phyloP scores from a whole-genome alignment of 2,329 filamentous ascomycete genomes.

The Diaporthe batatas region DNA sequence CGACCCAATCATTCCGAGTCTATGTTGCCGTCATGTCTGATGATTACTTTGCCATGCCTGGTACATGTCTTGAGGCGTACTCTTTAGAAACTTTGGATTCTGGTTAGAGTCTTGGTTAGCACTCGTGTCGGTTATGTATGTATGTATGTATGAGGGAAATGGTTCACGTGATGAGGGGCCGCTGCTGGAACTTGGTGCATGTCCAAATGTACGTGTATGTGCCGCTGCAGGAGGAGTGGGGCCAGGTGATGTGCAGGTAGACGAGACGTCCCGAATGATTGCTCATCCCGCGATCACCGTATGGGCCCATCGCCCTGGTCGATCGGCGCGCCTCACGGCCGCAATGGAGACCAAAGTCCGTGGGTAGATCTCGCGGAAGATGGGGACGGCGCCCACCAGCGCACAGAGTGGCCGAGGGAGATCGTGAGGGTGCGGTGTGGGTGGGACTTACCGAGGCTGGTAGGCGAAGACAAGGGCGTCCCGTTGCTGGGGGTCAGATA shows the following conservation, averaged over 20 bases:
- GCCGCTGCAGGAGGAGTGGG: constrained; percentile 19
- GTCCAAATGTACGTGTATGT: background rate
- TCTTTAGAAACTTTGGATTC: constrained; percentile 31
- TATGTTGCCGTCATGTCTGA: background rate
- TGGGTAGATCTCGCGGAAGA: constrained; percentile 12
- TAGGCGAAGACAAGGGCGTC: constrained; percentile 41
- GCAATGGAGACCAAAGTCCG: constrained; percentile 21
- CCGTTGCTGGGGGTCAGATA: constrained; percentile 31
- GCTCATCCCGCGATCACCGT: constrained; percentile 4
- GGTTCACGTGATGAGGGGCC: constrained; percentile 7
- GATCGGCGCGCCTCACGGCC: constrained; percentile 3
- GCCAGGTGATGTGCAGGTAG: background rate
- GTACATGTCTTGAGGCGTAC: constrained; percentile 30
- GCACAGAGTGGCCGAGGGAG: background rate
- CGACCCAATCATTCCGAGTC: background rate
- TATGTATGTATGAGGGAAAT: no score
- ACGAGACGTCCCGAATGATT: background rate
- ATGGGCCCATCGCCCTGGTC: constrained; percentile 4
- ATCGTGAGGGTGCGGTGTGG: background rate
- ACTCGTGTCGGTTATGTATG: background rate
- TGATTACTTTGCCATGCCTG: constrained; percentile 18
- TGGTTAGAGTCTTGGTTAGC: background rate
- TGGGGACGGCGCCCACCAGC: constrained; percentile 4
- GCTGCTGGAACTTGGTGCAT: constrained; percentile 12
- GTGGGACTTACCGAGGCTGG: constrained; percentile 36